Base-by-base conservation (phyloP, 768 basidiomycete genomes). In the Mycena crocata region DNA sequence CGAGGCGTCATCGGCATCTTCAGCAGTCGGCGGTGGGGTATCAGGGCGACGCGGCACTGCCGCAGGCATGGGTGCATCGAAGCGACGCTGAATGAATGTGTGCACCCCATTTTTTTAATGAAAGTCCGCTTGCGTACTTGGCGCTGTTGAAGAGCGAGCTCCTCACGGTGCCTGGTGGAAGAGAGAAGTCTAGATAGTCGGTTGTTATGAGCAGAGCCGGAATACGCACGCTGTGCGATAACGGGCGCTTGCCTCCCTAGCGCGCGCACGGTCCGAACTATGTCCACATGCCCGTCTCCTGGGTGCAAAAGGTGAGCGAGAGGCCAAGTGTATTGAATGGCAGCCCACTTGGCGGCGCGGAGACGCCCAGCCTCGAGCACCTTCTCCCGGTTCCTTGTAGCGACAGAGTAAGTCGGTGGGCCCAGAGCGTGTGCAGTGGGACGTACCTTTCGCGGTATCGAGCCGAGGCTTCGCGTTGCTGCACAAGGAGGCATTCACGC, bases 21-120 rank as follows among this genome's bases (percentile, higher is more conserved):
- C n/a, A n/a, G n/a, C n/a, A n/a, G n/a, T n/a, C n/a, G n/a, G n/a
- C n/a, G n/a, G n/a, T n/a, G n/a, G n/a, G n/a, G n/a, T n/a, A n/a
- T n/a, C n/a, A n/a, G n/a, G n/a, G n/a, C n/a, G n/a, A n/a, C n/a
- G n/a, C n/a, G n/a, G n/a, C n/a, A n/a, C n/a, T n/a, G n/a, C n/a
- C n/a, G n/a, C n/a, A 21, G 49, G 57, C 5, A 60, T 60, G 9
- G 61, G 61, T 5, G 51, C 51, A 24, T 62, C 61, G 61, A 62
- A 62, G 3, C 61, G 51, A 12, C 61, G 61, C 21, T 62, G 61
- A 3, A 62, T 62, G 35, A 46, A 35, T 17, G 50, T 45, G 23
- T 54, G 37, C 0, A 62, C 6, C 1, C 61, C 61, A 34, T 62
- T 26, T 23, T 62, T 2, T 35, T 2, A 19, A 62, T 62, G 42